Percentiles rank a stretch among this genome's conserved stretches.
Conservation (phyloP, 495 filamentous ascomycete species). For the Corynascus novoguineensis region DNA sequence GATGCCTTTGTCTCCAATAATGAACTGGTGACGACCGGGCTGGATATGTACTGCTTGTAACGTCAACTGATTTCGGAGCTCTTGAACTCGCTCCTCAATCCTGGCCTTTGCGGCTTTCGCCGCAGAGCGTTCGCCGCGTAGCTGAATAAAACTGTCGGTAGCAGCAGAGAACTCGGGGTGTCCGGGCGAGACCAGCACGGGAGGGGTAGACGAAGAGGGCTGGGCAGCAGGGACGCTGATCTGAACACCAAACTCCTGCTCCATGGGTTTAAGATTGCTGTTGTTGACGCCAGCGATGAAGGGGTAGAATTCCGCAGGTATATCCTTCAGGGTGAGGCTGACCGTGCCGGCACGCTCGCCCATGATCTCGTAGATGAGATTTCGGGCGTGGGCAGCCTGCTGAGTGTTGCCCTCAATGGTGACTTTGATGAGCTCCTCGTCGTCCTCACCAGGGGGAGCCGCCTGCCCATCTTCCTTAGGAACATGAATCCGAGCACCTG, state of each 20-base stretch:
- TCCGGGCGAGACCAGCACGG: slow-evolving; percentile 56
- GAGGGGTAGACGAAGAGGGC: slow-evolving; percentile 64
- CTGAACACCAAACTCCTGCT: slow-evolving; percentile 57
- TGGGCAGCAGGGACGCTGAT: slow-evolving; percentile 76
- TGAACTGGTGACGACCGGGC: slow-evolving; percentile 80
- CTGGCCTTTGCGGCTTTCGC: slow-evolving; percentile 72
- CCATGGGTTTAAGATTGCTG: slow-evolving; percentile 57
- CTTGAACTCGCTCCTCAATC: slow-evolving; percentile 68
- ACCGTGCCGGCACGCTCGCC: slow-evolving; percentile 78
- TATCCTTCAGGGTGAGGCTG: slow-evolving; percentile 66
- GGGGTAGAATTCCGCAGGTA: slow-evolving; percentile 90
- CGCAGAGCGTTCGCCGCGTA: slow-evolving; percentile 79
- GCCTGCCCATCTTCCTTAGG: slow-evolving; percentile 65
- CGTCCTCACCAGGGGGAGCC: slow-evolving; percentile 67
- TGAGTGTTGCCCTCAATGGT: slow-evolving; percentile 84
- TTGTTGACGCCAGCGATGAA: slow-evolving; percentile 87
- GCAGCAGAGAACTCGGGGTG: slow-evolving; percentile 61
- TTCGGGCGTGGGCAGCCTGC: slow-evolving; percentile 70
- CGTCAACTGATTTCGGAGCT: slow-evolving; percentile 63
- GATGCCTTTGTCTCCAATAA: slow-evolving; percentile 73
- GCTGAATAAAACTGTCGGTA: slow-evolving; percentile 63
- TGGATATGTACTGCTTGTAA: slow-evolving; percentile 69
- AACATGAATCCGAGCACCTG: slow-evolving; percentile 81
- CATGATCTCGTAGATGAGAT: slow-evolving; percentile 77
- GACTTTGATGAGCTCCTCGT: slow-evolving; percentile 76